Percentiles rank a stretch among this genome's conserved stretches.
Evolutionary conservation across 192 early-diverging fungal genomes (phyloP).

Genomic region (Coemansia sp.): DNA sequence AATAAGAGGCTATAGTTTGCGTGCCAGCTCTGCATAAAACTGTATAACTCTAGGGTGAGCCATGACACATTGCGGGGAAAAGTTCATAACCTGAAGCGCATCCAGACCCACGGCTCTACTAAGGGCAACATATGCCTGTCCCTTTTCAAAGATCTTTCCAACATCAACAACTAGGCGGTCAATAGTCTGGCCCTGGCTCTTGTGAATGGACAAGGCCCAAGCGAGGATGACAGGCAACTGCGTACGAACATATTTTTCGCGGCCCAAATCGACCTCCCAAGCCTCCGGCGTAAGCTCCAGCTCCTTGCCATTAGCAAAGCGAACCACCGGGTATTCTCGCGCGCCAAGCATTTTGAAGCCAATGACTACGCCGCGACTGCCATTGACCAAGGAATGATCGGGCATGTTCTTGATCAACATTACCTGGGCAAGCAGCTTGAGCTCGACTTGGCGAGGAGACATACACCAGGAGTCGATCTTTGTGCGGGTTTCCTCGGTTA

Average conservation of each 20-base stretch:
- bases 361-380: conserved; percentile 66
- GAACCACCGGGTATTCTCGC: conserved; percentile 46
- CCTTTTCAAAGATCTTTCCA: conserved; percentile 74
- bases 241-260: conserved; percentile 31
- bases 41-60: conserved; percentile 66
- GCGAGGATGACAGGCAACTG: conserved; percentile 78
- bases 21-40: conserved; percentile 61
- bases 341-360: conserved; percentile 35
- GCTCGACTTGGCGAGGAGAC: conserved; percentile 56
- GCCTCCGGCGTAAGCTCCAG: conserved; percentile 57
- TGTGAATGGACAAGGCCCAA: conserved; percentile 87
- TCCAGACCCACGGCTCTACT: conserved; percentile 73
- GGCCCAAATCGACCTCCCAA: conserved; percentile 56
- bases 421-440: conserved; percentile 81
- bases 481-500: conserved; percentile 17
- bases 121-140: conserved; percentile 84
- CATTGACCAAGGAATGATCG: conserved; percentile 68
- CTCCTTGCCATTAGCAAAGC: conserved; percentile 47
- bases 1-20: conserved; percentile 2
- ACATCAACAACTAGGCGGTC: conserved; percentile 74
- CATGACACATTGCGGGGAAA: conserved; percentile 64
- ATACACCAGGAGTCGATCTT: conserved; percentile 40
- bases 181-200: conserved; percentile 84
- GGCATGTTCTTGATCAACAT: conserved; percentile 81
- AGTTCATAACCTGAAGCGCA: conserved; percentile 68